phyloP scores from a whole-genome alignment of 805 yeast genomes.

The Saturnispora bothae region DNA sequence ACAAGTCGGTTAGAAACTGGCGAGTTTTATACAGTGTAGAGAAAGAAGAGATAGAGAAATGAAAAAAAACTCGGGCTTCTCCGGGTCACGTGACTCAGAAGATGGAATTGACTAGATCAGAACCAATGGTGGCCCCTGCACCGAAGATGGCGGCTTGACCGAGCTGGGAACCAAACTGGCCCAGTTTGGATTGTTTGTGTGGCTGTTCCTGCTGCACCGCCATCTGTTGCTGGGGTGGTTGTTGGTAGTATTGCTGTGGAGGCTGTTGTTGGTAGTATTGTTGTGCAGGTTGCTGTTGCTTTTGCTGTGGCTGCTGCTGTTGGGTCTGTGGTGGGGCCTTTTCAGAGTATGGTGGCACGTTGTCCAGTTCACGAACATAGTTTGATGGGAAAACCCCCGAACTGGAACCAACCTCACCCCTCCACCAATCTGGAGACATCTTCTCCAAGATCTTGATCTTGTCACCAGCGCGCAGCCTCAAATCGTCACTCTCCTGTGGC shows the following conservation, averaged over 20 bases:
- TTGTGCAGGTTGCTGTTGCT: constrained; percentile 8
- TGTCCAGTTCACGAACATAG: constrained; percentile 41
- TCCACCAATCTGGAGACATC: constrained; percentile 85
- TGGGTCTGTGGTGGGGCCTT: constrained; percentile 5
- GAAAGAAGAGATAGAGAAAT: background rate
- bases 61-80: background rate
- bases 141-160: constrained; percentile 97
- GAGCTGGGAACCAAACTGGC: constrained; percentile 72
- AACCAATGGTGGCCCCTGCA: constrained; percentile 94
- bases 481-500: constrained; percentile 70
- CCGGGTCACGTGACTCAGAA: constrained; percentile 12
- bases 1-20: no score
- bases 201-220: constrained; percentile 12
- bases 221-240: constrained; percentile 12
- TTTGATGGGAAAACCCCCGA: constrained; percentile 87
- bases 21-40: background rate
- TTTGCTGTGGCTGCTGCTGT: constrained; percentile 3
- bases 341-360: constrained; percentile 14
- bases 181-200: constrained; percentile 14
- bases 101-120: constrained; percentile 57
- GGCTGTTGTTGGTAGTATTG: constrained; percentile 10
- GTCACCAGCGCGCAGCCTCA: constrained; percentile 55
- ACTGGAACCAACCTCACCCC: constrained; percentile 49
- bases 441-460: constrained; percentile 60
- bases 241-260: constrained; percentile 6